phyloP scores from a whole-genome alignment of 139 green algal species.

The Volvox africanus region DNA sequence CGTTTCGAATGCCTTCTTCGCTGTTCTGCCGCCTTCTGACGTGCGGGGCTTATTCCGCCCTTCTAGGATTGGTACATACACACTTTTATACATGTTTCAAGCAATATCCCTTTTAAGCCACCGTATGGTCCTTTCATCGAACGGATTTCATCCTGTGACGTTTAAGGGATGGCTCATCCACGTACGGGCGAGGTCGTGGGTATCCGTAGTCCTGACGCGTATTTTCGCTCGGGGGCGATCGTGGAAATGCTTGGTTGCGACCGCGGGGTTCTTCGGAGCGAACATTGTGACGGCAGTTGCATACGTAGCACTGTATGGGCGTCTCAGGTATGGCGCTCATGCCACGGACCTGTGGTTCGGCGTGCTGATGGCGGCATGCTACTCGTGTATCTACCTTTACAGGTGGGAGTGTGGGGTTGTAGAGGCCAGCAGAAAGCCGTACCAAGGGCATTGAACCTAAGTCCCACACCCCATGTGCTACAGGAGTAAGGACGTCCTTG shows the following conservation, averaged over 20 bases:
- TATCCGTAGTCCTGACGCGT: constrained; percentile 35
- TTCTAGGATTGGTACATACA: background rate
- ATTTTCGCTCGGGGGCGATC: constrained; percentile 31
- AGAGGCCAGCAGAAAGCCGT: too few relatives aligned
- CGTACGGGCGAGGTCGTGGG: constrained; percentile 27
- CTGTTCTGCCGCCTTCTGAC: constrained; percentile 5
- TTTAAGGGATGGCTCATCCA: constrained; percentile 37
- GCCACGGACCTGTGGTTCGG: constrained; percentile 46
- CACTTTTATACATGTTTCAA: constrained; percentile 43
- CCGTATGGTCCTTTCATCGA: constrained; percentile 14
- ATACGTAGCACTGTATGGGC: constrained; percentile 24
- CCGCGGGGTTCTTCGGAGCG: constrained; percentile 10
- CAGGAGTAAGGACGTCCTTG: constrained; percentile 53
- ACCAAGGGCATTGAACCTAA: too few relatives aligned
- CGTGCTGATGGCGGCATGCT: constrained; percentile 19
- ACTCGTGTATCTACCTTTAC: constrained; percentile 41
- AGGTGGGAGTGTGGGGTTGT: constrained; percentile 10
- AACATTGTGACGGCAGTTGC: constrained; percentile 3
- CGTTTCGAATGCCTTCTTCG: background rate
- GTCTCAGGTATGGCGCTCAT: background rate
- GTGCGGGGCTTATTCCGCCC: background rate
- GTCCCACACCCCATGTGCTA: background rate
- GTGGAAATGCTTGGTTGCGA: background rate
- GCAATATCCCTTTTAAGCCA: constrained; percentile 37
- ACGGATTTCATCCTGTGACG: constrained; percentile 37